Evolutionary conservation across 2,329 filamentous ascomycete species (phyloP), one percentile per base, ranked within the genome.

Genomic region (Fusarium sp.): DNA sequence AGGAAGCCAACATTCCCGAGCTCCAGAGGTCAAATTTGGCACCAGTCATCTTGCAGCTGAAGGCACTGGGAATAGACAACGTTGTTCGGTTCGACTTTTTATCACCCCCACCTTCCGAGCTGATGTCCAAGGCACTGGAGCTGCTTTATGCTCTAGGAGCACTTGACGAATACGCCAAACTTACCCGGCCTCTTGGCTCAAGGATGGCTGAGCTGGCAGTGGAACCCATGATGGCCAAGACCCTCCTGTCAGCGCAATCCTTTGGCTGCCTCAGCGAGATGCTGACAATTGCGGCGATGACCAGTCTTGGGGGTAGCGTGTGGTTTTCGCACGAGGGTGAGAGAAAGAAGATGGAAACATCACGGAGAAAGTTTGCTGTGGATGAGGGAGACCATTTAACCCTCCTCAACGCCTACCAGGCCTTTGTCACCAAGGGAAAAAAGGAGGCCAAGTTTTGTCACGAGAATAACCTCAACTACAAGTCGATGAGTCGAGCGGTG

Each of bases 331-430:
- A 93, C 71, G 90, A 94, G 23, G 91, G 88, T 36, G 90, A 92
- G 70, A 91, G 91, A 74, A 93, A 91, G 74, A 83, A 85, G 55
- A 87, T 91, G 77, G 93, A 97, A 76, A 89, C 86, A 18, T 88
- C 90, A 27, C 86, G 92, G 50, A 86, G 92, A 51, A 92, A 91
- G 74, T 98, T 98, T 75, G 93, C 95, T 0, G 94, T 90, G 6
- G 93, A 96, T 66, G 94, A 98, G 81, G 96, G 96, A 1, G 96
- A 99, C 74, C 95, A 98, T 74, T 81, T 98, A 23, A 97, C 94
- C 1, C 86, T 97, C 10, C 85, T 97, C 40, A 98, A 99, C 74
- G 91, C 94, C n/a, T 98, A 96, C 76, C 91, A 94, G 76, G 88
- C 93, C 0, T 98, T 98, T 75, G 83, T 95, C 54, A 92, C 90